These are phyloP conservation scores for Trifolium subterraneum DNA, from an alignment of 306 rosid genomes.

Conservation along the genomic window DNA sequence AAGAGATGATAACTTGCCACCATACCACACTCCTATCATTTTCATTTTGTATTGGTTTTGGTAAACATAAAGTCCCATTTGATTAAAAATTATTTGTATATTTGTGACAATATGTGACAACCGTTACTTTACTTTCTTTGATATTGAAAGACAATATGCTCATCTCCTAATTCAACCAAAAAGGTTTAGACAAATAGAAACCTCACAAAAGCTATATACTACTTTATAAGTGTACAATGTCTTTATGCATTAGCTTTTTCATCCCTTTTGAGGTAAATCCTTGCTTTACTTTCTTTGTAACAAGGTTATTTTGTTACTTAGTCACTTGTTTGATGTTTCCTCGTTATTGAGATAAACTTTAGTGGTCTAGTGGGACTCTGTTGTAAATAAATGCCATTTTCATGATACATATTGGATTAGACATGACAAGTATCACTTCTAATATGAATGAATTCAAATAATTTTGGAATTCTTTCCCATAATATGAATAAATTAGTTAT, in stretches of 20 bases:
- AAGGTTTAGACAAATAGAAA: constrained; percentile 77
- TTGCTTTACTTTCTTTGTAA: constrained; percentile 50
- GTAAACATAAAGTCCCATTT: constrained; percentile 56
- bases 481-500: too few relatives aligned
- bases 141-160: constrained; percentile 75
- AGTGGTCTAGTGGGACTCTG: constrained; percentile 9
- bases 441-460: constrained; percentile 4
- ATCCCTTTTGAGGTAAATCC: constrained; percentile 75
- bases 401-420: constrained; percentile 17
- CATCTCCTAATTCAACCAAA: constrained; percentile 56
- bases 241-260: constrained; percentile 69
- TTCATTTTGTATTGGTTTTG: constrained; percentile 54
- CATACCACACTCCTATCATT: constrained; percentile 53
- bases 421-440: constrained; percentile 13
- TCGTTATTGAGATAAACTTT: constrained; percentile 36
- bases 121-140: constrained; percentile 57
- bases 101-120: constrained; percentile 70
- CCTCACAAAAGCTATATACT: constrained; percentile 68
- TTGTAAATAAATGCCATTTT: constrained; percentile 40
- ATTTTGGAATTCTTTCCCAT: too few relatives aligned
- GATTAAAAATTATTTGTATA: constrained; percentile 33
- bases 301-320: constrained; percentile 44
- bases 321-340: constrained; percentile 40
- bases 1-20: constrained; percentile 54
- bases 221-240: constrained; percentile 71